Evolutionary conservation across 306 rosid species (phyloP).

Genomic region (Casuarina equisetifolia): DNA sequence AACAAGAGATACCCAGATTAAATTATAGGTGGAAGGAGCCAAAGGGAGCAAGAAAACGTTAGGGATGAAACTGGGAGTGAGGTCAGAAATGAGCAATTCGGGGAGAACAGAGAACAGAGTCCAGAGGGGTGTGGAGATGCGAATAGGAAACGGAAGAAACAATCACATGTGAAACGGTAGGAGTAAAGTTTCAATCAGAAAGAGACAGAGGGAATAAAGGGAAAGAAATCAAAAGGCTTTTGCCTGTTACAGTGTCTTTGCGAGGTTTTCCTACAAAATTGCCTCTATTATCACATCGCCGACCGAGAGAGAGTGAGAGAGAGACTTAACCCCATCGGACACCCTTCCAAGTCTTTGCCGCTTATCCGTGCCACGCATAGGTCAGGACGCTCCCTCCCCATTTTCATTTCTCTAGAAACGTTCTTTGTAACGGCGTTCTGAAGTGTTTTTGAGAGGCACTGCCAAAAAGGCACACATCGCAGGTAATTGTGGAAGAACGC

Average conservation of each 20-base stretch:
- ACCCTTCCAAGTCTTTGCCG: background rate
- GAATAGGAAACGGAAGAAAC: conserved; percentile 13
- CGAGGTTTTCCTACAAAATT: conserved; percentile 4
- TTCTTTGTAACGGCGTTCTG: no score
- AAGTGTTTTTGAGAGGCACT: no score
- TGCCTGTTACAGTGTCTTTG: conserved; percentile 20
- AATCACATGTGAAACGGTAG: conserved; percentile 33
- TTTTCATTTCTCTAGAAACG: no score
- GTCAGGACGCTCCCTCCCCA: background rate
- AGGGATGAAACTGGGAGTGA: conserved; percentile 1
- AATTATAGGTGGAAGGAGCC: conserved; percentile 16
- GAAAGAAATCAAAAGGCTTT: conserved; percentile 9
- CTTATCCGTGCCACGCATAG: background rate
- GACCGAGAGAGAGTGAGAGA: background rate
- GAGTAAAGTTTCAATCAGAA: conserved; percentile 34
- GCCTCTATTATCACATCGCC: background rate
- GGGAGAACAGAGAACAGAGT: background rate
- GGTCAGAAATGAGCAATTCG: conserved; percentile 11
- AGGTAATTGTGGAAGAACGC: no score
- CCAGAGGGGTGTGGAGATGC: background rate
- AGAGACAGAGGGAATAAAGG: conserved; percentile 42
- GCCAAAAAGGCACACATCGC: no score
- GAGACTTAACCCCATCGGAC: background rate
- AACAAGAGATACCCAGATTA: conserved; percentile 9
- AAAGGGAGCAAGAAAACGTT: background rate